Evolutionary conservation across 2,329 filamentous ascomycete genomes (phyloP), one percentile per base, ranked within the genome.

Genomic region (Zasmidium citrigriseum): DNA sequence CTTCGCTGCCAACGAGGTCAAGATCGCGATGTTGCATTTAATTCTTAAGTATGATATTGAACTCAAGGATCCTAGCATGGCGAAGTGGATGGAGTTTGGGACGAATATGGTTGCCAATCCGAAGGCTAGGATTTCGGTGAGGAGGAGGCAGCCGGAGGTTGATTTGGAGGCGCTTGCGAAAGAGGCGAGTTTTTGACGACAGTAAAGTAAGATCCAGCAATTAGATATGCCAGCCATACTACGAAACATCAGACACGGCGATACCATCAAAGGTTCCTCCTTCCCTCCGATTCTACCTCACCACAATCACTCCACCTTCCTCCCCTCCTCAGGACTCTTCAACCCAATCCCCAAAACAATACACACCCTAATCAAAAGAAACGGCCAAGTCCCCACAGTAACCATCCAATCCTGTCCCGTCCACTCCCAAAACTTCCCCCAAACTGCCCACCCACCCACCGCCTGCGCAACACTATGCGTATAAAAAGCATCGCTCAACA

Each of bases 1-100:
- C 60, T 72, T 75, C 47, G 73, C 70, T n/a, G 59, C 63, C 16
- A 71, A 72, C 50, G 70, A 72, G 54, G 66, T 74, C 50, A 75
- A 75, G 57, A 66, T 74, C 44, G 62, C 69, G 1, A 57, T 75
- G 46, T 64, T 65, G 16, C 66, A 72, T 57, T 54, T 74, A 21
- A 52, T 73, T 24, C 53, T 73, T n/a, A 69, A 73, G 54, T 75
- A 75, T 52, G 72, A 75, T 55, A 64, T 72, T 45, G 62, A 66
- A 48, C 47, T 72, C 14, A 60, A 67, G 4, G 51, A 66, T 23
- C 22, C 52, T 10, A 24, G 27, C 20, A 52, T 52, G 23, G 60
- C 57, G 4, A 46, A 54, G 5, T 56, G 44, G 52, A 21, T 50
- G 14, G 34, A 38, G 49, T 54, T 57, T 49, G 60, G 60, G 9